Percentiles rank a stretch among this genome's conserved stretches.
phyloP scores from a whole-genome alignment of 1,284 basidiomycete genomes.

The Puccinia triticina region DNA sequence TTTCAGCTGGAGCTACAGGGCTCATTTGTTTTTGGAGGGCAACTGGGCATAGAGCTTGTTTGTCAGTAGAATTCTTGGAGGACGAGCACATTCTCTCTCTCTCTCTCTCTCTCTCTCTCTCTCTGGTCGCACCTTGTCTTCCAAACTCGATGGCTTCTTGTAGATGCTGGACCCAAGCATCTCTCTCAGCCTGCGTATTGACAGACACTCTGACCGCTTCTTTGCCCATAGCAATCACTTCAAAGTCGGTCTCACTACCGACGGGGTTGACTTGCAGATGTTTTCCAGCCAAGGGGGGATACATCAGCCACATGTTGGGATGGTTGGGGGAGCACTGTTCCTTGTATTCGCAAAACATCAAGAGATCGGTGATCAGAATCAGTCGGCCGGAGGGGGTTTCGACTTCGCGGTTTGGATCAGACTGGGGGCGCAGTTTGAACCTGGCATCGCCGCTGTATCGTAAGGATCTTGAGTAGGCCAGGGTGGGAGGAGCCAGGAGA shows the following conservation, averaged over 20 bases:
- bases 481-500: conserved; percentile 45
- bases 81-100: too few species aligned
- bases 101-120: too few species aligned
- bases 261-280: conserved; percentile 66
- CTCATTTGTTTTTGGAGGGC: conserved; percentile 3
- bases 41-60: too few species aligned
- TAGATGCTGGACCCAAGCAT: conserved; percentile 32
- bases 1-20: not conserved
- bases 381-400: conserved; percentile 58
- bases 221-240: conserved; percentile 83
- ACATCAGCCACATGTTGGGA: conserved; percentile 86
- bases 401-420: conserved; percentile 52
- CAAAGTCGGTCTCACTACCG: conserved; percentile 61
- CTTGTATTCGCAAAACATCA: conserved; percentile 60
- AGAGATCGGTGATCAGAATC: conserved; percentile 63
- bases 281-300: conserved; percentile 93
- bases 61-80: too few species aligned
- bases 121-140: conserved; percentile 10
- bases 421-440: conserved; percentile 28
- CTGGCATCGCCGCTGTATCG: conserved; percentile 11
- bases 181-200: conserved; percentile 21
- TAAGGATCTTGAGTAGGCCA: conserved; percentile 28
- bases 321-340: not conserved
- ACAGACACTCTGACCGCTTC: conserved; percentile 74
- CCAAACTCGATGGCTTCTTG: conserved; percentile 43